Evolutionary conservation across 352 stramenopile species (phyloP), one percentile per base, ranked within the genome.

Genomic region (Saprolegnia diclina): DNA sequence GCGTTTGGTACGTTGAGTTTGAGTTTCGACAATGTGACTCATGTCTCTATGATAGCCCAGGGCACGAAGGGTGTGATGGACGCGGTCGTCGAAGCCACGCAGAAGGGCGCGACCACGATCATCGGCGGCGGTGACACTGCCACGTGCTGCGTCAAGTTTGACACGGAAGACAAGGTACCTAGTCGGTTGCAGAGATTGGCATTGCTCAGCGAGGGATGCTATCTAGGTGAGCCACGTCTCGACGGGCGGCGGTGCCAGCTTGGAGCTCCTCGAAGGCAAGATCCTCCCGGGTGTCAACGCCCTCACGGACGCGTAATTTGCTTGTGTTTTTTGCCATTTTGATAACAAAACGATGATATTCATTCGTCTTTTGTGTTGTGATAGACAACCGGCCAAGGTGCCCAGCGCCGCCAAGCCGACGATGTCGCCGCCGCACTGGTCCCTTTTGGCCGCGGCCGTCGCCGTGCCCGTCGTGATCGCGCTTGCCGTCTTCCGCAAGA

Each of bases 181-280:
- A 10, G 7, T 52, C 18, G 21, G 45, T 14, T 52, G n/a, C n/a
- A n/a, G n/a, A n/a, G n/a, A n/a, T n/a, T n/a, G n/a, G n/a, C n/a
- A n/a, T n/a, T n/a, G n/a, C n/a, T n/a, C n/a, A n/a, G n/a, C n/a
- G n/a, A n/a, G n/a, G n/a, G n/a, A n/a, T n/a, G n/a, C n/a, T n/a
- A n/a, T n/a, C n/a, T 38, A 69, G 63, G 85, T 95, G 71, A 93
- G 85, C 73, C 87, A 95, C 76, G 83, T 95, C 54, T 89, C 78
- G 76, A 98, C 96, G 62, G 96, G 96, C 68, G 96, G 97, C 65
- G 97, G 97, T 69, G 97, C 97, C 56, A 97, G 84, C 65, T 77
- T 99, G 56, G 97, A 99, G 80, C 83, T 99, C 55, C 82, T 99
- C 45, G 96, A 99, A 79, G 97, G 97, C 67, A 99, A 99, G 86